Evolutionary conservation across 352 stramenopile genomes (phyloP).

Genomic region (Pythium folliculosum): DNA sequence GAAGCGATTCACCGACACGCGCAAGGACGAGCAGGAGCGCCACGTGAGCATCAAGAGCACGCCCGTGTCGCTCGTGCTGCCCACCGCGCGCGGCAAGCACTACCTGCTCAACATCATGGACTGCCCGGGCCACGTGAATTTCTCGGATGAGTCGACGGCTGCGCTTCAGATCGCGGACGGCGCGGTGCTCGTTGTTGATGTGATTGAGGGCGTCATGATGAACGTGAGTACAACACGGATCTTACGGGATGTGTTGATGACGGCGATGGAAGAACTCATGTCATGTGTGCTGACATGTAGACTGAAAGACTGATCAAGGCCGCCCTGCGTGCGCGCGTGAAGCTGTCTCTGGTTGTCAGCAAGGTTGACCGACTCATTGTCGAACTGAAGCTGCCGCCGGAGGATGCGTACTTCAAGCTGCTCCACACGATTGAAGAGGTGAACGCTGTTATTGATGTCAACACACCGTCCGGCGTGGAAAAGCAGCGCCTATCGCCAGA

Average conservation of each 20-base stretch:
- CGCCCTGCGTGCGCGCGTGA: conserved; percentile 88
- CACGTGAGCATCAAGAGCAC: conserved; percentile 97
- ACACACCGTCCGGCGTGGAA: conserved; percentile 45
- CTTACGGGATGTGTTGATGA: conserved; percentile 3
- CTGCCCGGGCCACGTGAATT: conserved; percentile 97
- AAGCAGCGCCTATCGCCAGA: conserved; percentile 88
- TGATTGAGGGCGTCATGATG: conserved; percentile 98
- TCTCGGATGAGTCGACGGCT: conserved; percentile 95
- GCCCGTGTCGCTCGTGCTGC: conserved; percentile 94
- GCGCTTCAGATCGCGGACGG: conserved; percentile 94
- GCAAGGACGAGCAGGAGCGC: conserved; percentile 96
- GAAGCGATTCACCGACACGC: conserved; percentile 94
- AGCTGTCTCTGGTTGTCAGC: conserved; percentile 94
- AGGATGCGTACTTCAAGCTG: conserved; percentile 99
- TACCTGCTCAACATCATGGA: conserved; percentile 97
- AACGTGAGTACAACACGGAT: conserved; percentile 49
- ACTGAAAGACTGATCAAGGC: conserved; percentile 95
- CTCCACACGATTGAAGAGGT: conserved; percentile 96
- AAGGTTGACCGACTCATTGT: conserved; percentile 99
- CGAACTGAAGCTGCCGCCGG: conserved; percentile 97
- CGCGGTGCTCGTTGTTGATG: conserved; percentile 96
- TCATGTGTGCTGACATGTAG: conserved; percentile 34
- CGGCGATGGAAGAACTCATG: conserved; percentile 3
- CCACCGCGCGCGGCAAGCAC: conserved; percentile 94
- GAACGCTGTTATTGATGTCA: conserved; percentile 90